Evolutionary conservation across 179 eudicot species (phyloP), one percentile per base, ranked within the genome.

Genomic region (Drosera spatulata): DNA sequence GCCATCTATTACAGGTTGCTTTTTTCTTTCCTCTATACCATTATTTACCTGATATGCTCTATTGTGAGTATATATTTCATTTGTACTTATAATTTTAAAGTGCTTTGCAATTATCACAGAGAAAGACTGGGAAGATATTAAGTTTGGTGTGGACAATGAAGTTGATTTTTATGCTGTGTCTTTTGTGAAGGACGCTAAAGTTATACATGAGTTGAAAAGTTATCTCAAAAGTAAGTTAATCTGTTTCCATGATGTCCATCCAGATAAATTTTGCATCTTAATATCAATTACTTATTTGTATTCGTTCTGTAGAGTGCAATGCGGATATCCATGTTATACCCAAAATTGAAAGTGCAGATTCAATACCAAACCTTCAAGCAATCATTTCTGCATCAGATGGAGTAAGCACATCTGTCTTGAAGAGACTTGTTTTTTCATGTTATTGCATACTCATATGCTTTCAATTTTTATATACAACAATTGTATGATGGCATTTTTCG

Each of bases 81-180:
- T 59, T 41, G 38, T 67, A 44, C 33, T 58, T 13, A 50, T n/a
- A 22, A 42, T 52, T 54, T 53, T 63, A 42, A 54, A 41, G 40
- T 39, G 43, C 48, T 55, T 10, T 60, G 42, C 62, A 55, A 56
- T 63, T 41, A 51, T 13, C 63, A 64, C 80, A 90, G 97, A 85
- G 69, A 94, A 94, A 75, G 99, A 94, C 60, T 94, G 97, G 99
- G 99, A 94, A 61, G 99, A 94, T 74, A 94, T 94, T 63, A 90
- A 90, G 79, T 94, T 94, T 78, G 97, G 99, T 40, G 97, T 90
- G 68, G 97, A 94, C 66, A 94, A 94, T 61, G 57, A 78, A 73
- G 90, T 93, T 69, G 97, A 90, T 67, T 85, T 78, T 65, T 94
- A 94, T 70, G 99, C 99, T 60, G 94, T 94, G 68, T 94, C 99